phyloP scores from a whole-genome alignment of 768 basidiomycete genomes.

The Phanerochaete sordida region DNA sequence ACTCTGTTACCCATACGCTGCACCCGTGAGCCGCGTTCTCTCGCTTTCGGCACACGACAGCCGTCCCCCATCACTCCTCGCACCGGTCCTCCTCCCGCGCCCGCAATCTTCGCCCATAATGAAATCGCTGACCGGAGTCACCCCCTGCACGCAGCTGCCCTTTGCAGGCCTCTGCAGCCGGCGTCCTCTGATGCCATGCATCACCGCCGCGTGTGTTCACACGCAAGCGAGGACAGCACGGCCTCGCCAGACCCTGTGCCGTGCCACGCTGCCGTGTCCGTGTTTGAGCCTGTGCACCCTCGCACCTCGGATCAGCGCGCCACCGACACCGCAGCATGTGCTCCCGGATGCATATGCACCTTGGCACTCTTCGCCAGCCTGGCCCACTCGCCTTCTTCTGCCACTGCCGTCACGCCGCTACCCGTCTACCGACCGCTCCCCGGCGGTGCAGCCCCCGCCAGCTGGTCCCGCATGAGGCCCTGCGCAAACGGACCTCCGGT shows the following conservation, averaged over 20 bases:
- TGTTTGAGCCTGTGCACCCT: neutral
- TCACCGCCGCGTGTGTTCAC: no score
- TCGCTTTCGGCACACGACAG: neutral
- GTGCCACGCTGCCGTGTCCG: neutral
- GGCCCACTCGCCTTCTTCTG: neutral
- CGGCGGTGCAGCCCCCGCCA: neutral
- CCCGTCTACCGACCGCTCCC: neutral
- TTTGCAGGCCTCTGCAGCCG: neutral
- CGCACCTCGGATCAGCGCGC: neutral
- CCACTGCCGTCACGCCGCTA: neutral
- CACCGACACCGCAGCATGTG: neutral
- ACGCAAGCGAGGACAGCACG: no score
- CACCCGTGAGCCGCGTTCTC: neutral
- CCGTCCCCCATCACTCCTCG: neutral
- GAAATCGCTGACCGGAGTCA: neutral
- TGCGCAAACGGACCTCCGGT: no score
- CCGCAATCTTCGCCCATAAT: neutral
- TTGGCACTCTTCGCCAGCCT: no score
- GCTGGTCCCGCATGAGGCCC: no score
- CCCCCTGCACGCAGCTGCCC: neutral
- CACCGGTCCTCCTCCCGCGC: neutral
- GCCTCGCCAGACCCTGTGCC: no score
- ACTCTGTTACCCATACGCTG: slow-evolving; percentile 6
- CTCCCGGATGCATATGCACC: neutral
- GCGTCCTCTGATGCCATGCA: neutral